These are phyloP conservation scores for Exophiala xenobiotica DNA, from an alignment of 2,329 filamentous ascomycete species.

Conservation along the genomic window DNA sequence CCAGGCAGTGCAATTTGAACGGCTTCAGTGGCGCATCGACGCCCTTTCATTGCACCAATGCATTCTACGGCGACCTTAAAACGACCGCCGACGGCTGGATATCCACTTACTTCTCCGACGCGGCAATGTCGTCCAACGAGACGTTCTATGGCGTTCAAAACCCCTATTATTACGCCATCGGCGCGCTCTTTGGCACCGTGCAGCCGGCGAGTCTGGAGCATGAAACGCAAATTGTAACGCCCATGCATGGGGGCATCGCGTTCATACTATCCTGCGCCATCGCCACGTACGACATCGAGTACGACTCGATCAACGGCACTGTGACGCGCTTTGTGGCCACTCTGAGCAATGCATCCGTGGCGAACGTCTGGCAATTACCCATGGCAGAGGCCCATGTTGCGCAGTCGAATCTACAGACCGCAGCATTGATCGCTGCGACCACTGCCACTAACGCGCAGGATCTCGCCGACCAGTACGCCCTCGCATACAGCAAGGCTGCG, in stretches of 20 bases:
- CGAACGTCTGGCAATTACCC: conserved; percentile 16
- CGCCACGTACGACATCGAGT: conserved; percentile 29
- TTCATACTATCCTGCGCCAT: conserved; percentile 25
- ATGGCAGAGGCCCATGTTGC: neutral
- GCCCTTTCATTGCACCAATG: neutral
- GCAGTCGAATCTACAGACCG: neutral
- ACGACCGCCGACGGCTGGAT: neutral
- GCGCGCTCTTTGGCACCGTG: neutral
- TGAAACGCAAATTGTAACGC: conserved; percentile 7
- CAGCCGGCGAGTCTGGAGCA: neutral
- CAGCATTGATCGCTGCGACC: conserved; percentile 3
- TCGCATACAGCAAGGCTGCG: conserved; percentile 5
- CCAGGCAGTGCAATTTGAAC: conserved; percentile 7
- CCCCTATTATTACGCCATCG: conserved; percentile 21
- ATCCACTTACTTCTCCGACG: conserved; percentile 9
- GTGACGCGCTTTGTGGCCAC: conserved; percentile 16
- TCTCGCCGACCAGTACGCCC: conserved; percentile 6
- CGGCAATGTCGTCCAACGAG: conserved; percentile 3
- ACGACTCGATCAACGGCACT: conserved; percentile 21
- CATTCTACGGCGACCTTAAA: neutral
- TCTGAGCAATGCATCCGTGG: conserved; percentile 21
- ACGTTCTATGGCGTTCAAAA: neutral
- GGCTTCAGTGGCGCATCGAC: neutral
- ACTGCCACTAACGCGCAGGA: neutral
- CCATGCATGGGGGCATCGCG: conserved; percentile 12